Percentiles rank a stretch among this genome's conserved stretches.
These are phyloP conservation scores for Ceratobasidium sp. DNA, from an alignment of 1,284 basidiomycete species.

Conservation along the genomic window DNA sequence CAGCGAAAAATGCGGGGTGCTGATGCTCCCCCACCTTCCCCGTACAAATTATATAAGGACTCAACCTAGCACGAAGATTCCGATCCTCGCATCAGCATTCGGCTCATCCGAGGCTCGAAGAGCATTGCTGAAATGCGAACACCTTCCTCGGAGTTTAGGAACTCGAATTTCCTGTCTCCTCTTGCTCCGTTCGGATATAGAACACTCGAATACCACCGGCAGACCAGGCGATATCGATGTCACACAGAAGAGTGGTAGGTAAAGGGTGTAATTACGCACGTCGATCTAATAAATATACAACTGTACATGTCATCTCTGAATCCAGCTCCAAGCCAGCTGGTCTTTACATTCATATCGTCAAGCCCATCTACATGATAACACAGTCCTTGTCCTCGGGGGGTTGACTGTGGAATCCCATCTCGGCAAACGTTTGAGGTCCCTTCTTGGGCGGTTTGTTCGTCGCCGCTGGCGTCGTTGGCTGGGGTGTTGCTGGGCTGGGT, in stretches of 20 bases:
- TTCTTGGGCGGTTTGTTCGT: slow-evolving; percentile 39
- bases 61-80: neutral
- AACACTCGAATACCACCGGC: neutral
- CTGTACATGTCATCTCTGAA: slow-evolving; percentile 1
- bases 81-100: neutral
- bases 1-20: neutral
- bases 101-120: neutral
- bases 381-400: slow-evolving; percentile 54
- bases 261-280: neutral
- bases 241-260: neutral
- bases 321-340: neutral
- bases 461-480: slow-evolving; percentile 28
- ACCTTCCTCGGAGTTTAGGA: neutral
- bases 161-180: neutral
- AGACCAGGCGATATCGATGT: neutral
- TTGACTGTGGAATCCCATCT: slow-evolving; percentile 57
- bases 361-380: slow-evolving; percentile 47
- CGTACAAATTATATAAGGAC: neutral
- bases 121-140: neutral
- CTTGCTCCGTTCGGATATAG: neutral
- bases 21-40: neutral
- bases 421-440: slow-evolving; percentile 56
- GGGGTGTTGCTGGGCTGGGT: slow-evolving; percentile 37
- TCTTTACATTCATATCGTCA: neutral
- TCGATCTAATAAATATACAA: slow-evolving; percentile 23